A percentile compares a stretch with the other conserved stretches of the same genome.
Evolutionary conservation across 2,329 filamentous ascomycete species (phyloP).

Genomic region (Didymella exigua): DNA sequence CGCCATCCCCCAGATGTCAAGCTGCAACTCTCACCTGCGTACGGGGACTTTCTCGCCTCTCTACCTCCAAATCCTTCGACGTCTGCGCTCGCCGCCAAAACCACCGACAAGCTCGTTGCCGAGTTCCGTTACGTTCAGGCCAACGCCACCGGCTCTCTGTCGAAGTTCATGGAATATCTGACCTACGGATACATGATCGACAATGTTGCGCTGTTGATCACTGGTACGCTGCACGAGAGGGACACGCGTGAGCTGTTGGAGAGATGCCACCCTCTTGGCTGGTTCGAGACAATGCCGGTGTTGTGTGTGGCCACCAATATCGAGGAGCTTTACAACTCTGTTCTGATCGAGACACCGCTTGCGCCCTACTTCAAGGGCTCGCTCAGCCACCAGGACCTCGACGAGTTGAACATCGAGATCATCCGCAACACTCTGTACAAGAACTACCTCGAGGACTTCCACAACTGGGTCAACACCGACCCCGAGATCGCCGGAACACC

Average conservation of each 20-base stretch:
- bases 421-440: slow-evolving; percentile 98
- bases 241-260: slow-evolving; percentile 95
- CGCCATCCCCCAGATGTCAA: slow-evolving; percentile 76
- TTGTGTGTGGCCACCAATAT: slow-evolving; percentile 98
- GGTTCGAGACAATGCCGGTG: slow-evolving; percentile 99
- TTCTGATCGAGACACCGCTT: slow-evolving; percentile 93
- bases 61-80: slow-evolving; percentile 97
- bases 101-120: slow-evolving; percentile 95
- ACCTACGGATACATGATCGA: slow-evolving; percentile 99
- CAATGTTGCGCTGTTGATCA: slow-evolving; percentile 97
- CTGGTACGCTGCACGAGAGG: slow-evolving; percentile 93
- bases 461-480: slow-evolving; percentile 90
- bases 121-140: slow-evolving; percentile 97
- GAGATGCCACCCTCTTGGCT: slow-evolving; percentile 93
- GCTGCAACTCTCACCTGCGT: slow-evolving; percentile 93
- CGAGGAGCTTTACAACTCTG: slow-evolving; percentile 97
- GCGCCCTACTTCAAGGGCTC: slow-evolving; percentile 98
- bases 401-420: slow-evolving; percentile 99
- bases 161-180: slow-evolving; percentile 96
- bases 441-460: slow-evolving; percentile 98
- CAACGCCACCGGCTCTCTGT: slow-evolving; percentile 87
- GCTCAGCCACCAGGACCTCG: slow-evolving; percentile 92
- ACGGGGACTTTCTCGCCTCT: slow-evolving; percentile 93
- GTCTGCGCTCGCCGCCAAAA: slow-evolving; percentile 90
- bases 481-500: slow-evolving; percentile 86